phyloP scores from a whole-genome alignment of 2,329 filamentous ascomycete species.

The Xylaria sp. region DNA sequence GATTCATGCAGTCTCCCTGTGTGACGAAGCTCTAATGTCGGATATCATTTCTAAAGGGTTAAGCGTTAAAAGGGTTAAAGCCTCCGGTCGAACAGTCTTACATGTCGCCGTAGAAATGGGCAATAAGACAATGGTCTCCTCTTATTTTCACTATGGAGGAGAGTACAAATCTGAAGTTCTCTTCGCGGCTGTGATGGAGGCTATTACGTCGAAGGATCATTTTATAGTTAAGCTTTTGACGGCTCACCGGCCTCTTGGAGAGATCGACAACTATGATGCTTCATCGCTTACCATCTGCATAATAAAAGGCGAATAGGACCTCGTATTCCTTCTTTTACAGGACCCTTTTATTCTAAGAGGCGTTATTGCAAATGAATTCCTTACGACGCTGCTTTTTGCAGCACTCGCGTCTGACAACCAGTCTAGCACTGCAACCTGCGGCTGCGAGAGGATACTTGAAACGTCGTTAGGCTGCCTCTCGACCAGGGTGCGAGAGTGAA shows the following conservation, averaged over 20 bases:
- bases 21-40: neutral
- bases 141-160: conserved; percentile 11
- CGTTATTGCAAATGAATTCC: neutral
- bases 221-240: conserved; percentile 1
- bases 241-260: neutral
- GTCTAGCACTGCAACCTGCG: neutral
- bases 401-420: neutral
- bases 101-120: neutral
- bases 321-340: conserved; percentile 8
- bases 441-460: accelerated
- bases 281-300: neutral
- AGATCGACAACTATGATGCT: conserved; percentile 12
- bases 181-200: neutral
- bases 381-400: neutral
- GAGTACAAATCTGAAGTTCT: neutral
- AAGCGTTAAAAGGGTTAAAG: neutral
- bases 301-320: neutral
- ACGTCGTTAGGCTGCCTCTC: neutral
- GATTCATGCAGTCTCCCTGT: neutral
- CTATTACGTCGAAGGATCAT: conserved; percentile 7
- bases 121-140: neutral
- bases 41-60: neutral
- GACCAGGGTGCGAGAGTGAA: neutral
- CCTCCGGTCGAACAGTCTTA: neutral
- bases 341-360: conserved; percentile 12